Evolutionary conservation across 495 filamentous ascomycete genomes (phyloP).

Genomic region (Rhypophila decipiens): DNA sequence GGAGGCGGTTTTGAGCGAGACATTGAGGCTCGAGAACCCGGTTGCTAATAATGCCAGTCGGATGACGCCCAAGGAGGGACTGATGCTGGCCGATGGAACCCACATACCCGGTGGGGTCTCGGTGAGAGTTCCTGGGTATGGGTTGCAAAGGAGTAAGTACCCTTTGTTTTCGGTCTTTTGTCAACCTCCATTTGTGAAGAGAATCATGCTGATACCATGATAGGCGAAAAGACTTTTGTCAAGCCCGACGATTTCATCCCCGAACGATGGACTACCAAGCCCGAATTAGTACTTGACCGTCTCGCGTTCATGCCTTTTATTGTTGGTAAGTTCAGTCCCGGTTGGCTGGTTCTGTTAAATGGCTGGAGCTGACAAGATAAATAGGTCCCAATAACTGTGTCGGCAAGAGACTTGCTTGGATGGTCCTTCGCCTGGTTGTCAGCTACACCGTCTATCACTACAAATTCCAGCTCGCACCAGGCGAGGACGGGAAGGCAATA

Average conservation of each 20-base stretch:
- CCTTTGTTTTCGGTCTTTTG: not conserved
- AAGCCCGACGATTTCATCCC: slow-evolving; percentile 29
- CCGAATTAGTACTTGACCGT: slow-evolving; percentile 40
- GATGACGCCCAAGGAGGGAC: slow-evolving; percentile 37
- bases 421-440: slow-evolving; percentile 20
- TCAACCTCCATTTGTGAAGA: too few relatives aligned
- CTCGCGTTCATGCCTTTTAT: slow-evolving; percentile 48
- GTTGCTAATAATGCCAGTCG: slow-evolving; percentile 41
- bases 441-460: slow-evolving; percentile 14
- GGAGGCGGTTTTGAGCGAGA: slow-evolving; percentile 48
- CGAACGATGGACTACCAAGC: slow-evolving; percentile 46
- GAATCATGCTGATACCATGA: too few relatives aligned
- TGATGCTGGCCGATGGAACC: slow-evolving; percentile 34
- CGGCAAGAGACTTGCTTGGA: slow-evolving; percentile 25
- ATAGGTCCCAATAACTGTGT: slow-evolving; percentile 23
- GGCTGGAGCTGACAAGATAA: too few relatives aligned
- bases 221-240: slow-evolving; percentile 5
- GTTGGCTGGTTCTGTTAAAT: too few relatives aligned
- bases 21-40: slow-evolving; percentile 48
- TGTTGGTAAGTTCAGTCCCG: slow-evolving; percentile 20
- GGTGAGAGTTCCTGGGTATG: slow-evolving; percentile 40
- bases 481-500: slow-evolving; percentile 16
- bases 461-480: slow-evolving; percentile 12
- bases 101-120: slow-evolving; percentile 38
- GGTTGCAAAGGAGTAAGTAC: slow-evolving; percentile 22